These are phyloP conservation scores for Paspalum vaginatum DNA, from an alignment of 176 grass and related monocot genomes.

Conservation along the genomic window DNA sequence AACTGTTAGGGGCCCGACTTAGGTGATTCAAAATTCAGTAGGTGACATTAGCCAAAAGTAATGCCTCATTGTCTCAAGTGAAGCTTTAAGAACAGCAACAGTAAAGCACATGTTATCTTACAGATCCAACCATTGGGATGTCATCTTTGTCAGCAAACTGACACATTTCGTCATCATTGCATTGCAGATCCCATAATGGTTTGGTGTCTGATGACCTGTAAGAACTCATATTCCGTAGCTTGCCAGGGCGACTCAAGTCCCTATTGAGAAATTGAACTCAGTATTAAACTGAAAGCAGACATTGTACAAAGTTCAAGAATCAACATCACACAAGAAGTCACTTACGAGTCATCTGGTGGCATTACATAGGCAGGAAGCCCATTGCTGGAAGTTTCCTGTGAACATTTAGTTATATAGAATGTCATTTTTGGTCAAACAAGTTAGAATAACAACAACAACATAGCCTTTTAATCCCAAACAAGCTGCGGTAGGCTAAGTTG, in stretches of 20 bases:
- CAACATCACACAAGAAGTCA: slow-evolving; percentile 8
- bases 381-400: slow-evolving; percentile 39
- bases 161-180: slow-evolving; percentile 64
- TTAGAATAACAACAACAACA: too few species aligned
- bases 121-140: slow-evolving; percentile 49
- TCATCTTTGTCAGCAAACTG: slow-evolving; percentile 57
- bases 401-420: slow-evolving; percentile 32
- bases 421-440: not conserved
- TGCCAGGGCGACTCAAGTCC: slow-evolving; percentile 40
- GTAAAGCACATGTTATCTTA: slow-evolving; percentile 45
- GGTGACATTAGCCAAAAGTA: slow-evolving; percentile 9
- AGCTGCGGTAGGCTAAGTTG: too few species aligned
- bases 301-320: slow-evolving; percentile 4
- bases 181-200: slow-evolving; percentile 55
- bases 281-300: not conserved
- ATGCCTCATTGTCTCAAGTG: not conserved
- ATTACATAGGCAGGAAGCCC: slow-evolving; percentile 5
- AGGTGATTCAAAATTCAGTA: slow-evolving; percentile 1
- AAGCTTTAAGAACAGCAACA: slow-evolving; percentile 5
- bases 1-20: slow-evolving; percentile 9
- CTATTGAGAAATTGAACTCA: slow-evolving; percentile 34
- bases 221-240: slow-evolving; percentile 37
- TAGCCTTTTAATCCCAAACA: too few species aligned
- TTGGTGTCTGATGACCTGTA: slow-evolving; percentile 43
- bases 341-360: slow-evolving; percentile 38